Percentiles rank a stretch among this genome's conserved stretches.
These are phyloP conservation scores for Diaporthe amygdali DNA, from an alignment of 2,329 filamentous ascomycete species.

Conservation along the genomic window DNA sequence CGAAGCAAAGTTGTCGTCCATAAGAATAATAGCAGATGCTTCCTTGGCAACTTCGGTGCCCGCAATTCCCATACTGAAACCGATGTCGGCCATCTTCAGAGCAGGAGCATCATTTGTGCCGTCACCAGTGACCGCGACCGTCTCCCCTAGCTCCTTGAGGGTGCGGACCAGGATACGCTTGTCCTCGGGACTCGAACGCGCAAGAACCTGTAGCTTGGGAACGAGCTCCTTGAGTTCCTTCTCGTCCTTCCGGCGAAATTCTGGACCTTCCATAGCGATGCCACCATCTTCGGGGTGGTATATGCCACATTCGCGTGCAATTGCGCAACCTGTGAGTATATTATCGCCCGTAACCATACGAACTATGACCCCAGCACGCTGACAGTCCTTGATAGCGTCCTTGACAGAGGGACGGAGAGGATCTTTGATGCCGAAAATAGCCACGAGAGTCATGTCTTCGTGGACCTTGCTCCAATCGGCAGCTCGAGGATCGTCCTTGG, in stretches of 20 bases:
- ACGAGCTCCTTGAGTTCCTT: conserved; percentile 20
- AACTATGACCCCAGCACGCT: conserved; percentile 71
- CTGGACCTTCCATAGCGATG: conserved; percentile 23
- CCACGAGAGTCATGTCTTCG: conserved; percentile 74
- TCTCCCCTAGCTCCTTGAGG: conserved; percentile 16
- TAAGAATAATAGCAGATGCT: conserved; percentile 20
- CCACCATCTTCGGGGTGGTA: conserved; percentile 21
- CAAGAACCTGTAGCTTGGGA: conserved; percentile 16
- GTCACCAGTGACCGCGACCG: conserved; percentile 18
- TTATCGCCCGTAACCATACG: conserved; percentile 79
- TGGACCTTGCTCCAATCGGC: conserved; percentile 66
- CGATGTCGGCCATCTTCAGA: conserved; percentile 21
- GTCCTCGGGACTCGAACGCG: conserved; percentile 19
- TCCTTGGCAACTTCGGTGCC: conserved; percentile 22
- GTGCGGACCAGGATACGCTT: conserved; percentile 22
- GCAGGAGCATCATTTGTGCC: conserved; percentile 22
- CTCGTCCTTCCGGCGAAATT: conserved; percentile 13
- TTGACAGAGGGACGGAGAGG: conserved; percentile 72
- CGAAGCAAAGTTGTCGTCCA: conserved; percentile 23
- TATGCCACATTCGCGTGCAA: conserved; percentile 65
- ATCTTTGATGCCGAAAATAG: conserved; percentile 77
- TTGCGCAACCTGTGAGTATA: conserved; percentile 66
- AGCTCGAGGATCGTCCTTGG: conserved; percentile 66
- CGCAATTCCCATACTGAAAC: conserved; percentile 19
- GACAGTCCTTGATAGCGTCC: conserved; percentile 70